Percentiles rank a stretch among this genome's conserved stretches.
These are phyloP conservation scores for Elongisporangium senticosum DNA, from an alignment of 352 stramenopile species.

Conservation along the genomic window DNA sequence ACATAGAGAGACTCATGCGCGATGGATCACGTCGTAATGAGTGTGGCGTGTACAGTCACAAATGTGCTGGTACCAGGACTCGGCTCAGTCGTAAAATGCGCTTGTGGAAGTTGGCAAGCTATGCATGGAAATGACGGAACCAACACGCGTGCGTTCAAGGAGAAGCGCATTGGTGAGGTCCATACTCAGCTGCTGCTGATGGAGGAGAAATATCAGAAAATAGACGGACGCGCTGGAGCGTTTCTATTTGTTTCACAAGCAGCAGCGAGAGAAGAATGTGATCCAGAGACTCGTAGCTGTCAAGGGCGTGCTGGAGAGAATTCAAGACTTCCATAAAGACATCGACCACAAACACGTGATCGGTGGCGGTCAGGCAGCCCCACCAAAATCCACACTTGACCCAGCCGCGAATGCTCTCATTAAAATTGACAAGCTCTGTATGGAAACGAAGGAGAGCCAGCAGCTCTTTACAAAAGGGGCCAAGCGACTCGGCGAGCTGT, in stretches of 20 bases:
- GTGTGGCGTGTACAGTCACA: background rate
- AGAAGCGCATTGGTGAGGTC: conserved; percentile 4
- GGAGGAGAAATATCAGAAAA: conserved; percentile 1
- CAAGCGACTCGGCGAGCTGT: conserved; percentile 14
- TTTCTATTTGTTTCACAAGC: conserved; percentile 4
- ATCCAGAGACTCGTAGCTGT: conserved; percentile 5
- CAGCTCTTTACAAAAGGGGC: conserved; percentile 15
- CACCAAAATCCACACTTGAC: background rate
- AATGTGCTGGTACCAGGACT: too few species aligned
- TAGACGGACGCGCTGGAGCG: conserved; percentile 5
- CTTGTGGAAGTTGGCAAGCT: background rate
- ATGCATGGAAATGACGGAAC: conserved; percentile 8
- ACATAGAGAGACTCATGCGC: background rate
- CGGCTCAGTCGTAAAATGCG: too few species aligned
- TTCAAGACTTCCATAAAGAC: conserved; percentile 12
- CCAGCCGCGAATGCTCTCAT: conserved; percentile 8
- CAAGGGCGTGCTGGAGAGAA: conserved; percentile 6
- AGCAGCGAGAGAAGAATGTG: conserved; percentile 10
- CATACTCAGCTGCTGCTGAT: conserved; percentile 2
- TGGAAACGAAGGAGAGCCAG: conserved; percentile 7
- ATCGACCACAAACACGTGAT: conserved; percentile 1
- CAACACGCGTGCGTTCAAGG: conserved; percentile 1
- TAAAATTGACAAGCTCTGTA: conserved; percentile 11
- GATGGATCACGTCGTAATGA: background rate
- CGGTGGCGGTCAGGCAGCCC: too few species aligned